A percentile compares a stretch with the other conserved stretches of the same genome.
phyloP scores from a whole-genome alignment of 2,329 filamentous ascomycete genomes.

The Fusarium sp. region DNA sequence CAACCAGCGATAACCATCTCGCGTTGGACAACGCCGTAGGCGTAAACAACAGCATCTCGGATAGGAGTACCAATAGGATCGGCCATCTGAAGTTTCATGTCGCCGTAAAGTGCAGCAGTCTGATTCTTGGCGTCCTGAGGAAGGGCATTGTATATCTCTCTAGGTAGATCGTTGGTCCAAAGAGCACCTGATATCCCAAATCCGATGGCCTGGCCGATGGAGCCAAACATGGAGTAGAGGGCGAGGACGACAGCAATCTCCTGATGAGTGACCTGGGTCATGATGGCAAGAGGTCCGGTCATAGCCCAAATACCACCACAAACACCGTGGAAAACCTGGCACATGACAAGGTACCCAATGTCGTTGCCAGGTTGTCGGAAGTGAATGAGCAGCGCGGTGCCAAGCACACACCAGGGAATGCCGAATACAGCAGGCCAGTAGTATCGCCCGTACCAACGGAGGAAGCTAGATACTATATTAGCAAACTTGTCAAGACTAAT shows the following conservation, averaged over 20 bases:
- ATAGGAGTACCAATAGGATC: slow-evolving; percentile 60
- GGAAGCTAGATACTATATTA: slow-evolving; percentile 47
- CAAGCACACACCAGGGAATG: slow-evolving; percentile 66
- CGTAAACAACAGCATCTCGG: slow-evolving; percentile 66
- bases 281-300: slow-evolving; percentile 45
- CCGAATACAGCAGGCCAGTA: slow-evolving; percentile 62
- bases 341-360: slow-evolving; percentile 61
- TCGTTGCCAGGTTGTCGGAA: slow-evolving; percentile 53
- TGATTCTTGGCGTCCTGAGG: slow-evolving; percentile 56
- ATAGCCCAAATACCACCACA: slow-evolving; percentile 65
- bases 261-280: slow-evolving; percentile 48
- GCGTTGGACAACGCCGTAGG: slow-evolving; percentile 66
- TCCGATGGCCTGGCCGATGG: slow-evolving; percentile 50
- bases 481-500: background rate
- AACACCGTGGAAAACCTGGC: slow-evolving; percentile 63
- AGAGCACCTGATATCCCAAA: slow-evolving; percentile 49
- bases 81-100: slow-evolving; percentile 63
- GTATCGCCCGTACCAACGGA: slow-evolving; percentile 63
- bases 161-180: slow-evolving; percentile 49
- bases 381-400: slow-evolving; percentile 58
- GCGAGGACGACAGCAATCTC: slow-evolving; percentile 51
- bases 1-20: slow-evolving; percentile 58
- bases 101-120: slow-evolving; percentile 64
- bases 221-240: slow-evolving; percentile 47
- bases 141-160: slow-evolving; percentile 63